Base-by-base conservation (phyloP, 2,329 filamentous ascomycete genomes). In the Exophiala oligosperma region DNA sequence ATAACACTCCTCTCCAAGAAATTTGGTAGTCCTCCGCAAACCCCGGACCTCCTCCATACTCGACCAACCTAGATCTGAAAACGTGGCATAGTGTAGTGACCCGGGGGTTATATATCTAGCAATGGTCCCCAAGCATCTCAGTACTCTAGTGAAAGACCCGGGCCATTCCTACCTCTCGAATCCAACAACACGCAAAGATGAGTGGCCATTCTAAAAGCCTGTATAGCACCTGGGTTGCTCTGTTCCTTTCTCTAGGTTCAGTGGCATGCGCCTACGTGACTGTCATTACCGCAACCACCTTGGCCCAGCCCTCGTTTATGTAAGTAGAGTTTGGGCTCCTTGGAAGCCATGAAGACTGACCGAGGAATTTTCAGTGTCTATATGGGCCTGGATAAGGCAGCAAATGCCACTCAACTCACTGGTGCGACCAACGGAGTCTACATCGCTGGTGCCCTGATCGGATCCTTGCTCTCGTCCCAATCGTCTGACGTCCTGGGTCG, bases 301-400 rank as follows among this genome's bases (percentile, higher is more conserved):
- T 60, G 11, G 54, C 77, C 1, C 76, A 79, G 57, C 75, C 76
- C 2, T 73, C 69, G 29, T 79, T 79, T 69, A 77, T 76, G 66
- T 68, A 64, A 3, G 52, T 26, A 24, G 8, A 46, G 41, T 49
- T 28, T 7, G 9, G 49, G 5, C 26, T 49, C 4, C 35, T 43
- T 24, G 4, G 12, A 11, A 40, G 48, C 40, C 26, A 7, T 3
- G 7, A n/a, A 28, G 24, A 37, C 37, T 52, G 29, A 52, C 48
- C 38, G 17, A 12, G 4, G 11, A 35, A 3, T 35, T 49, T 28
- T 3, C 14, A 54, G 56, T 35, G 23, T 17, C 9, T 59, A 59
- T 29, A 46, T 59, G 37, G 41, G 37, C 21, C 41, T 58, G 38
- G 56, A 48, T 49, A 49, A 17, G 2, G 44, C 41, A n/a, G 32